phyloP scores from a whole-genome alignment of 495 filamentous ascomycete species.

The Trichoderma virens region DNA sequence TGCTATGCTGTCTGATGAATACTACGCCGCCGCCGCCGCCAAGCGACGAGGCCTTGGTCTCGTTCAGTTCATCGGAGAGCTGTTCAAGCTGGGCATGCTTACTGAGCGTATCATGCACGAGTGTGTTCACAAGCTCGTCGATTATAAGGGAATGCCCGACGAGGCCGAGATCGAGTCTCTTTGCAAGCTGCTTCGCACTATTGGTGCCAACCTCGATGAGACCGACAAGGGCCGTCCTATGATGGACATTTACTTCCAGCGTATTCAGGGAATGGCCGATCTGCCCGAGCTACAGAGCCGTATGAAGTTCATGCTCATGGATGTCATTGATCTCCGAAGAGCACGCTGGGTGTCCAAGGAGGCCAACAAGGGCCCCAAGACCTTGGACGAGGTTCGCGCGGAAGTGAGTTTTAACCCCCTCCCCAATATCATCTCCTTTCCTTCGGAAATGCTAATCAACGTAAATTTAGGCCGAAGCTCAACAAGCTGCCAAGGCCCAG shows the following conservation, averaged over 20 bases:
- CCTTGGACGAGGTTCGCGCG: slow-evolving; percentile 80
- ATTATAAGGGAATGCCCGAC: slow-evolving; percentile 88
- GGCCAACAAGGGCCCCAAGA: slow-evolving; percentile 88
- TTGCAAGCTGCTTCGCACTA: slow-evolving; percentile 83
- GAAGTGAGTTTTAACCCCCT: slow-evolving; percentile 48
- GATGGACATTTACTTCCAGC: slow-evolving; percentile 91
- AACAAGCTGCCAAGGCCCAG: slow-evolving; percentile 58
- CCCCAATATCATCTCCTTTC: background rate
- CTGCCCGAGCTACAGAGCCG: slow-evolving; percentile 74
- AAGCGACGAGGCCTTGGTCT: slow-evolving; percentile 96
- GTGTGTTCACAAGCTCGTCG: slow-evolving; percentile 92
- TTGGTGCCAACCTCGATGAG: slow-evolving; percentile 74
- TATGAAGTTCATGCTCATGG: slow-evolving; percentile 92
- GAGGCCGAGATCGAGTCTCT: slow-evolving; percentile 95
- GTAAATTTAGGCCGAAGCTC: slow-evolving; percentile 49
- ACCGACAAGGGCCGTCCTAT: slow-evolving; percentile 71
- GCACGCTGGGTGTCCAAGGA: slow-evolving; percentile 78
- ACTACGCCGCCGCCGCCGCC: slow-evolving; percentile 90
- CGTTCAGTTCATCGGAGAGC: slow-evolving; percentile 97
- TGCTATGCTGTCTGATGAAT: slow-evolving; percentile 88
- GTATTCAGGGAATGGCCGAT: slow-evolving; percentile 73
- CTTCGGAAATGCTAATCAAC: slow-evolving; percentile 13
- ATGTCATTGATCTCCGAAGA: slow-evolving; percentile 76
- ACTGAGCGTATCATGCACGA: slow-evolving; percentile 99
- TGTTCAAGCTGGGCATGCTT: slow-evolving; percentile 97